A percentile compares a stretch with the other conserved stretches of the same genome.
phyloP scores from a whole-genome alignment of 345 rosid genomes.

The Eucalyptus microcorys region DNA sequence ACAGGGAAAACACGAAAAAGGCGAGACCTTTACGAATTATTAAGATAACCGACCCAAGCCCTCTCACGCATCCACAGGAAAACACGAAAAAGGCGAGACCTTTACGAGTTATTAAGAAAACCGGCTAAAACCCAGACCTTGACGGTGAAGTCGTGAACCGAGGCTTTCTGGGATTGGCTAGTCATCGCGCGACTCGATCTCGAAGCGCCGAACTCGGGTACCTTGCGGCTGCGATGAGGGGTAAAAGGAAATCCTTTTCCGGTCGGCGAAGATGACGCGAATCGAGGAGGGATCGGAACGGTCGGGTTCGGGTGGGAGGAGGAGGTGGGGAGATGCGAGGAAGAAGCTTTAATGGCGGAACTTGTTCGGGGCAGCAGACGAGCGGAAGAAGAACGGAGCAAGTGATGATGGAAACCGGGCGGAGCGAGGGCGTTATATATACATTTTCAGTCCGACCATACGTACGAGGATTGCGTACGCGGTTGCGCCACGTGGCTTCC shows the following conservation, averaged over 20 bases:
- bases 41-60: neutral
- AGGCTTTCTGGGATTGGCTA: conserved; percentile 25
- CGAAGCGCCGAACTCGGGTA: neutral
- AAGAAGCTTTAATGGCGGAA: neutral
- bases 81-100: neutral
- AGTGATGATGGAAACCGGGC: too few species aligned
- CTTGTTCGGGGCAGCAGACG: neutral
- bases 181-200: conserved; percentile 31
- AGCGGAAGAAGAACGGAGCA: neutral
- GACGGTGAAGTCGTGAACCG: conserved; percentile 71
- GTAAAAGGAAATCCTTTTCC: neutral
- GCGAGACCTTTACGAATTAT: neutral
- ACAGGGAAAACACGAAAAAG: too few species aligned
- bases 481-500: neutral
- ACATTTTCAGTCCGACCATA: neutral
- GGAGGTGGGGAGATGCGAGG: neutral
- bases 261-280: neutral
- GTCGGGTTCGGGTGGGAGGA: neutral
- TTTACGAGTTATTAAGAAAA: neutral
- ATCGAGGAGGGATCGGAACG: neutral
- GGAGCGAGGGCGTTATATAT: neutral
- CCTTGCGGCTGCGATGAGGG: neutral
- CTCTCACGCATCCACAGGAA: neutral
- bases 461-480: neutral
- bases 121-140: conserved; percentile 26